phyloP scores from a whole-genome alignment of 2,329 filamentous ascomycete species.

The Xylaria sp. region DNA sequence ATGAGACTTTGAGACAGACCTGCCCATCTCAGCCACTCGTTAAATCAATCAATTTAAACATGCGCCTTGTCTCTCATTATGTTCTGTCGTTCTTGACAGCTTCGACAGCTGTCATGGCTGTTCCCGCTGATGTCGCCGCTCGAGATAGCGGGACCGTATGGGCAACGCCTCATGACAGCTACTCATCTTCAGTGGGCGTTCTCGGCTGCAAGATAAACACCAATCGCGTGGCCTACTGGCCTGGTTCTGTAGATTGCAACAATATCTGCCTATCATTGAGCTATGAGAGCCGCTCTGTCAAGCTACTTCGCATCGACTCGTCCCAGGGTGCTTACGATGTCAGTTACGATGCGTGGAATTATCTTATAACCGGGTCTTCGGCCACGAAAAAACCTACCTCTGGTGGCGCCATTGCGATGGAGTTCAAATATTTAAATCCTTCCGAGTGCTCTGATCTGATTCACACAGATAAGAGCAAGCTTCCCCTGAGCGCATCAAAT shows the following conservation, averaged over 20 bases:
- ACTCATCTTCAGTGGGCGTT: conserved; percentile 67
- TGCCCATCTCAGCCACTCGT: conserved; percentile 32
- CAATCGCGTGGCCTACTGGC: conserved; percentile 72
- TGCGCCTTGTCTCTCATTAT: conserved; percentile 30
- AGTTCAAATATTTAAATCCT: conserved; percentile 57
- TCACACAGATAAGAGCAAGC: conserved; percentile 58
- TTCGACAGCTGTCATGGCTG: conserved; percentile 10
- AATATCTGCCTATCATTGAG: conserved; percentile 67
- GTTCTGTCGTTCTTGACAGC: conserved; percentile 27
- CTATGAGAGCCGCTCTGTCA: conserved; percentile 59
- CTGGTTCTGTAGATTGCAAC: conserved; percentile 61
- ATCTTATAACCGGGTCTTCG: conserved; percentile 60
- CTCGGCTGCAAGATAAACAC: conserved; percentile 70
- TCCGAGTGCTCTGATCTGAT: conserved; percentile 62
- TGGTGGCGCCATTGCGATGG: conserved; percentile 61
- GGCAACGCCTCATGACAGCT: conserved; percentile 66
- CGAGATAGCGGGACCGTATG: conserved; percentile 58
- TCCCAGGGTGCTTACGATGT: conserved; percentile 68
- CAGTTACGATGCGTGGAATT: conserved; percentile 71
- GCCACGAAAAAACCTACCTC: conserved; percentile 57
- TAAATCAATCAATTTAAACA: conserved; percentile 19
- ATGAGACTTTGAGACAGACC: conserved; percentile 19
- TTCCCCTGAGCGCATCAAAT: conserved; percentile 66
- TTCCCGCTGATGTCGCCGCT: conserved; percentile 5
- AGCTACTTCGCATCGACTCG: conserved; percentile 68